Base-by-base conservation (phyloP, 768 basidiomycete species). In the Psilocybe cyanescens region DNA sequence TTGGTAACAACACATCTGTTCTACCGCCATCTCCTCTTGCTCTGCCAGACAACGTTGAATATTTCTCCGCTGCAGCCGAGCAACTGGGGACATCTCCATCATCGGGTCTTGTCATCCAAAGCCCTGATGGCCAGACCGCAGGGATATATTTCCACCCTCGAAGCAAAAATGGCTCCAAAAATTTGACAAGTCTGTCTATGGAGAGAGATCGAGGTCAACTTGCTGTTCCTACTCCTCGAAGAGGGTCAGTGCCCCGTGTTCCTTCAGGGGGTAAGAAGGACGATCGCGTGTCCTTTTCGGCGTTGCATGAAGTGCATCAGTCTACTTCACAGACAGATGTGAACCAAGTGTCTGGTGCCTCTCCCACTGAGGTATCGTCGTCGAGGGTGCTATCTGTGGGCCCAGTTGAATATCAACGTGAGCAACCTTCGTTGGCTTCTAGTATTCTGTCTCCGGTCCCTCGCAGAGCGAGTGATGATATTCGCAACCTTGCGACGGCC, bases 71-170 rank as follows among this genome's bases (percentile, higher is more conserved):
- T 58, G 83, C 65, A 4, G 86, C 87, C n/a, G 79, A 85, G 29
- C 87, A 86, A 63, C 80, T 94, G 5, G 92, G 92, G 3, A 78
- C 84, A 3, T 89, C 92, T 0, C 88, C 91, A 3, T 89, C 91
- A 4, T 92, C 93, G 9, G 96, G 96, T 0, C 82, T 97, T 6
- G 84, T 98, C 54, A 91, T 99, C 39, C 92, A 96, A 66, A 93
- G 90, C 69, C 94, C 95, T 1, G 95, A 97, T 72, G 97, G 97
- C 0, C 88, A 94, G 66, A 92, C 94, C 2, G 84, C 93, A n/a
- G 97, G 95, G 9, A 96, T 99, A 59, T 93, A 95, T 78, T 99
- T 99, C 75, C 91, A 95, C 63, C 97, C 96, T 1, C 81, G 83
- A 31, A 77, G 63, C 64, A 85, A 76, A 72, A 79, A 65, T 49